Percentiles rank a stretch among this genome's conserved stretches.
Evolutionary conservation across 441 rosid species (phyloP).

Genomic region (Populus hybrid): DNA sequence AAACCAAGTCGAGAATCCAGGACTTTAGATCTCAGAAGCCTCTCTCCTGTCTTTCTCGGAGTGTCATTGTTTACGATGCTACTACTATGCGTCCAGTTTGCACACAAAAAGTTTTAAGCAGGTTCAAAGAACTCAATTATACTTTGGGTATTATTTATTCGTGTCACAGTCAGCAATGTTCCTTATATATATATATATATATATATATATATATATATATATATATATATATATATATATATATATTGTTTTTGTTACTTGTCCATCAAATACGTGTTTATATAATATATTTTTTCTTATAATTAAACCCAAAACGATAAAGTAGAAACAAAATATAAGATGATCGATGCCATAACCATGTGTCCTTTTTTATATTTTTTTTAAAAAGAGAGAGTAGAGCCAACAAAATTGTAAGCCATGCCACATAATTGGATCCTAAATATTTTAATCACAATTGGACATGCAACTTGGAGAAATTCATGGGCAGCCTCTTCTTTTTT

Average conservation of each 20-base stretch:
- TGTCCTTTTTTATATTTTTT: not conserved
- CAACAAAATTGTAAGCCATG: not conserved
- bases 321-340: not conserved
- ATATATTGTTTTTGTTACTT: not conserved
- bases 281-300: too few relatives aligned
- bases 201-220: too few relatives aligned
- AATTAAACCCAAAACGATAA: not conserved
- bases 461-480: not conserved
- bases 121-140: not conserved
- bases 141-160: not conserved
- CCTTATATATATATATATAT: too few relatives aligned
- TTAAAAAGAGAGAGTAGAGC: not conserved
- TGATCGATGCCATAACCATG: not conserved
- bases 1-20: constrained; percentile 29
- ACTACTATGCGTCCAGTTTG: not conserved
- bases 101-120: not conserved
- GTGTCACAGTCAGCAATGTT: too few relatives aligned
- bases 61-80: not conserved
- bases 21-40: not conserved
- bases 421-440: not conserved
- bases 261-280: not conserved
- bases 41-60: not conserved
- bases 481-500: not conserved
- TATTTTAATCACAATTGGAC: not conserved
- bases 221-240: too few relatives aligned